Evolutionary conservation across 805 yeast species (phyloP).

Genomic region (Clavispora vitiphila): DNA sequence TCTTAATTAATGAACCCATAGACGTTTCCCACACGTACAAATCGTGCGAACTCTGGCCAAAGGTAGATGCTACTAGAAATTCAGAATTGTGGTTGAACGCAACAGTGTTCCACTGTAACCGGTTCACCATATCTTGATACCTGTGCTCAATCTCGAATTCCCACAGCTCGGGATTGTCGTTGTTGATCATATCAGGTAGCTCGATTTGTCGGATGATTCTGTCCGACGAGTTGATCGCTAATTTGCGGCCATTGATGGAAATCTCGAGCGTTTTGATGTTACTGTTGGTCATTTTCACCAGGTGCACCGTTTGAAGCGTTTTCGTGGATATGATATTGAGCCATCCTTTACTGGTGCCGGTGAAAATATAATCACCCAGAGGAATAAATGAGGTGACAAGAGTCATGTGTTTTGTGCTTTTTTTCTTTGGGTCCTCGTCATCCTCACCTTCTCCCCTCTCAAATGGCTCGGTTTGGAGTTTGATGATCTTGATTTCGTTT

Average conservation of each 20-base stretch:
- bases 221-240: constrained; percentile 76
- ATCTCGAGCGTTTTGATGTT: constrained; percentile 66
- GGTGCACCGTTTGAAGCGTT: constrained; percentile 35
- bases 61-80: constrained; percentile 82
- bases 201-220: constrained; percentile 62
- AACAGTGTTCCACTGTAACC: constrained; percentile 83
- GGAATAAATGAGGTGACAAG: constrained; percentile 49
- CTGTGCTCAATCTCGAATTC: constrained; percentile 68
- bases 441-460: constrained; percentile 8
- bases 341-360: constrained; percentile 82
- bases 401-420: constrained; percentile 34
- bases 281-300: constrained; percentile 57
- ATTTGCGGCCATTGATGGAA: constrained; percentile 52
- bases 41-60: constrained; percentile 79
- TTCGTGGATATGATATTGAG: constrained; percentile 44
- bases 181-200: constrained; percentile 40
- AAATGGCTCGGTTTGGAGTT: constrained; percentile 17
- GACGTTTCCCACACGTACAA: constrained; percentile 90
- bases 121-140: constrained; percentile 86
- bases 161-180: constrained; percentile 28
- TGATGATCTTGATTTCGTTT: constrained; percentile 13
- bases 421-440: constrained; percentile 19
- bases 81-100: constrained; percentile 71
- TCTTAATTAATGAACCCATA: constrained; percentile 83
- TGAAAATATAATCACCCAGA: constrained; percentile 51